phyloP scores from a whole-genome alignment of 2,329 filamentous ascomycete genomes.

The Talaromyces marneffei region DNA sequence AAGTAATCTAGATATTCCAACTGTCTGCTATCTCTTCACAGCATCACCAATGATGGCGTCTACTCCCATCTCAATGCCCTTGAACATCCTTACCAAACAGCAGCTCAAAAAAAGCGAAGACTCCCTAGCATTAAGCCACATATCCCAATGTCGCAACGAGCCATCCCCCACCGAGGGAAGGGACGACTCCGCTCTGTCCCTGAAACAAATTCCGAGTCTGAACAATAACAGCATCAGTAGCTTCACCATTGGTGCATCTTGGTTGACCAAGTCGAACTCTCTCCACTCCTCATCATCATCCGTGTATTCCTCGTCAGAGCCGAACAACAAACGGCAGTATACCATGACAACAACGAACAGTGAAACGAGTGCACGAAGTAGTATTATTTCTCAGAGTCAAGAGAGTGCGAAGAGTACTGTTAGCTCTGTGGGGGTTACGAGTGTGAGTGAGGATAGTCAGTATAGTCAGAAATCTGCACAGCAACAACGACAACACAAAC shows the following conservation, averaged over 20 bases:
- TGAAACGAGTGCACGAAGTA: neutral
- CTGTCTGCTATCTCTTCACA: no score
- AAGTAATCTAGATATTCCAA: neutral
- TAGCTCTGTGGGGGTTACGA: constrained; percentile 1
- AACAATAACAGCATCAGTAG: neutral
- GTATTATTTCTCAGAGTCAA: neutral
- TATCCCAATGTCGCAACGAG: neutral
- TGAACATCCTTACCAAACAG: neutral
- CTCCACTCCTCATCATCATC: constrained; percentile 5
- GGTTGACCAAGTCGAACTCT: neutral
- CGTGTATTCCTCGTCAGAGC: constrained; percentile 3
- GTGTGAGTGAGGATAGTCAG: neutral
- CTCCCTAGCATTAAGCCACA: neutral
- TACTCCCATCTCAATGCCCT: neutral
- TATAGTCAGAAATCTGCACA: neutral
- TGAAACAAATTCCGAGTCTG: neutral
- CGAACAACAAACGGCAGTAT: neutral
- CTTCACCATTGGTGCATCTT: neutral
- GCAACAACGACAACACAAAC: neutral
- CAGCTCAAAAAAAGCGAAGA: neutral
- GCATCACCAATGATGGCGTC: no score
- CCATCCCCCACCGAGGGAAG: neutral
- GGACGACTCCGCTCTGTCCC: neutral
- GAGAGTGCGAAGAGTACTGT: neutral
- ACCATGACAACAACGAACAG: neutral